These are phyloP conservation scores for Purpureocillium lavendulum DNA, from an alignment of 2,329 filamentous ascomycete species.

Conservation along the genomic window DNA sequence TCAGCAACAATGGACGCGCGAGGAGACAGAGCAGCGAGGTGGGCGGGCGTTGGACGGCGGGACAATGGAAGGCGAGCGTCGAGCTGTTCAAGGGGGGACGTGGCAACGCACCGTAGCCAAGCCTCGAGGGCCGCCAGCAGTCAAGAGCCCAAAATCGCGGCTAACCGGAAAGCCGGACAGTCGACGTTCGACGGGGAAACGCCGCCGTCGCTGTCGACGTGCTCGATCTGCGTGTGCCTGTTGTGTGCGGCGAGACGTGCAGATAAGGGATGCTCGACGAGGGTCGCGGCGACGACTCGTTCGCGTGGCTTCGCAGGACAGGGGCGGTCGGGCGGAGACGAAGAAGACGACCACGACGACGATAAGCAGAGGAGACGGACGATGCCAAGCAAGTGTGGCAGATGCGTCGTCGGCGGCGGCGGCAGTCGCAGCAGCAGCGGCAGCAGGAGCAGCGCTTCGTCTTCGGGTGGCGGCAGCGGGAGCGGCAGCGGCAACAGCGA, in stretches of 20 bases:
- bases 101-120: slow-evolving; percentile 12
- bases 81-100: no score
- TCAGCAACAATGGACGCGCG: slow-evolving; percentile 2
- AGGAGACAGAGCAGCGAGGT: no score
- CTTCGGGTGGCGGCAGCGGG: neutral
- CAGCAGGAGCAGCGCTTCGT: neutral
- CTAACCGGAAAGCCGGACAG: slow-evolving; percentile 10
- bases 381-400: no score
- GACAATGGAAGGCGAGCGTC: neutral
- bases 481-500: neutral
- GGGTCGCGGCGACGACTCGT: no score
- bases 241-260: neutral
- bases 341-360: no score
- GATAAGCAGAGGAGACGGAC: no score
- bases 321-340: no score
- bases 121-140: slow-evolving; percentile 10
- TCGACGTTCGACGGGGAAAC: slow-evolving; percentile 21
- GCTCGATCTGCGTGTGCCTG: neutral
- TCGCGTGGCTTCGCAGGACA: no score
- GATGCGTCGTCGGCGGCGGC: neutral
- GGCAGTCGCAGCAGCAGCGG: neutral
- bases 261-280: no score
- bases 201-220: slow-evolving; percentile 20
- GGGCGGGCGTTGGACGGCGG: no score
- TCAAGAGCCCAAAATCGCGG: slow-evolving; percentile 14